Percentiles rank a stretch among this genome's conserved stretches.
Conservation (phyloP, 768 basidiomycete species). For the Leucogyrophana mollusca region DNA sequence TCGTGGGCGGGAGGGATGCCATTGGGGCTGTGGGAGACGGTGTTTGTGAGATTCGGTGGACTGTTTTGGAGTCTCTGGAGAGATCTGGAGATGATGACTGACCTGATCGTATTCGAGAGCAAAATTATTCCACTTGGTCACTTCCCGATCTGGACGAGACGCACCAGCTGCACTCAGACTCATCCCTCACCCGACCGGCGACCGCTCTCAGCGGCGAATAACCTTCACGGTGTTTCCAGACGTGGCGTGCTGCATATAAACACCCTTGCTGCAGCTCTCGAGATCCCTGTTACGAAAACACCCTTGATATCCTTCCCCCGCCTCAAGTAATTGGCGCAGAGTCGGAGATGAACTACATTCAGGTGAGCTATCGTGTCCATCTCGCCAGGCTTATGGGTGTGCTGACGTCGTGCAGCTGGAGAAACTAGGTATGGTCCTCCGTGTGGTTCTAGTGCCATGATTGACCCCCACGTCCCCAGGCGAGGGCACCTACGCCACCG, state of each 20-base stretch:
- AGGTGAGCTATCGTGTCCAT: constrained; percentile 33
- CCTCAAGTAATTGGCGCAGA: too few species aligned
- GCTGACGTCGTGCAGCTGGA: constrained; percentile 58
- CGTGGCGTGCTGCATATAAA: too few species aligned
- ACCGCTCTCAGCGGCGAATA: too few species aligned
- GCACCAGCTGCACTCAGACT: too few species aligned
- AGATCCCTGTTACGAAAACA: too few species aligned
- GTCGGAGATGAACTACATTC: constrained; percentile 54
- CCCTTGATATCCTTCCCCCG: too few species aligned
- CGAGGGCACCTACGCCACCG: constrained; percentile 93
- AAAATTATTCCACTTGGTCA: neutral
- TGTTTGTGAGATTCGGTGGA: neutral
- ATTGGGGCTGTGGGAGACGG: constrained; percentile 24
- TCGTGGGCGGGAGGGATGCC: constrained; percentile 46
- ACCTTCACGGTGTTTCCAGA: too few species aligned
- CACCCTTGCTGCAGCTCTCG: too few species aligned
- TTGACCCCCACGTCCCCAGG: constrained; percentile 38
- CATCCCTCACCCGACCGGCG: too few species aligned
- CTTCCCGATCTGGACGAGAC: neutral
- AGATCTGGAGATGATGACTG: too few species aligned
- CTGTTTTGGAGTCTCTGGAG: neutral
- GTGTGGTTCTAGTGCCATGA: constrained; percentile 2
- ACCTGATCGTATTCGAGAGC: too few species aligned
- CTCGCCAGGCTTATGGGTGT: neutral
- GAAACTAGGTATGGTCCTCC: constrained; percentile 62